A percentile compares a stretch with the other conserved stretches of the same genome.
phyloP scores from a whole-genome alignment of 2,329 filamentous ascomycete genomes.

The Fusarium irregulare region DNA sequence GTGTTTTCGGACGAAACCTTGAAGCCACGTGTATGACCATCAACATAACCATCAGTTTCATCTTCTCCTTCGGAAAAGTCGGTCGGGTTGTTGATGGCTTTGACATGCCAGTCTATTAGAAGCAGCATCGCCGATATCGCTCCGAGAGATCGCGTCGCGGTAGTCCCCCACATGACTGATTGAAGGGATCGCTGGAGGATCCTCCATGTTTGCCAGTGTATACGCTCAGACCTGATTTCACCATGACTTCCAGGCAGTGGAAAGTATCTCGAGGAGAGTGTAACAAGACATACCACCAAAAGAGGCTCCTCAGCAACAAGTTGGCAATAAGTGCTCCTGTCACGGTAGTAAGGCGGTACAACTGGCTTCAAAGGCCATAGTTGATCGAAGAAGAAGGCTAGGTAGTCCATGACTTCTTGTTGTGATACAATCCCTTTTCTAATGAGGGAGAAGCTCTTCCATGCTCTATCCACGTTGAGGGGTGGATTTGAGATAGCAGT shows the following conservation, averaged over 20 bases:
- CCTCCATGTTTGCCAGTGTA: conserved; percentile 33
- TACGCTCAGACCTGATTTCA: conserved; percentile 25
- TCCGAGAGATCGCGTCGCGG: conserved; percentile 18
- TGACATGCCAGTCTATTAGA: conserved; percentile 33
- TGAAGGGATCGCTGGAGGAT: conserved; percentile 19
- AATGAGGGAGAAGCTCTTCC: conserved; percentile 18
- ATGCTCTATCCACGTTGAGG: not conserved
- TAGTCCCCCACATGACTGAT: conserved; percentile 32
- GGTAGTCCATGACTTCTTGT: conserved; percentile 17
- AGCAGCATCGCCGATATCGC: conserved; percentile 26
- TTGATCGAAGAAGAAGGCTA: conserved; percentile 24
- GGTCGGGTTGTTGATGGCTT: conserved; percentile 31
- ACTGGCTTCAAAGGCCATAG: conserved; percentile 32
- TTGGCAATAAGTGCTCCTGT: not conserved
- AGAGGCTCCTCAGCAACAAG: conserved; percentile 23
- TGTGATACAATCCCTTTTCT: conserved; percentile 25
- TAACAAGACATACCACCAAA: conserved; percentile 19
- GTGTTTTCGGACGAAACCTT: not conserved
- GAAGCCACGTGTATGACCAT: not conserved
- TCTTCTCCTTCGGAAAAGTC: conserved; percentile 34
- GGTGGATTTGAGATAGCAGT: not conserved
- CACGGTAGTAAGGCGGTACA: conserved; percentile 17
- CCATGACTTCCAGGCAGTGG: conserved; percentile 13
- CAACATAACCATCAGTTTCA: not conserved
- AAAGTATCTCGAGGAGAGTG: conserved; percentile 23